Evolutionary conservation across 176 grass and related monocot genomes (phyloP), one percentile per base, ranked within the genome.

Genomic region (Tillandsia fasciculata): DNA sequence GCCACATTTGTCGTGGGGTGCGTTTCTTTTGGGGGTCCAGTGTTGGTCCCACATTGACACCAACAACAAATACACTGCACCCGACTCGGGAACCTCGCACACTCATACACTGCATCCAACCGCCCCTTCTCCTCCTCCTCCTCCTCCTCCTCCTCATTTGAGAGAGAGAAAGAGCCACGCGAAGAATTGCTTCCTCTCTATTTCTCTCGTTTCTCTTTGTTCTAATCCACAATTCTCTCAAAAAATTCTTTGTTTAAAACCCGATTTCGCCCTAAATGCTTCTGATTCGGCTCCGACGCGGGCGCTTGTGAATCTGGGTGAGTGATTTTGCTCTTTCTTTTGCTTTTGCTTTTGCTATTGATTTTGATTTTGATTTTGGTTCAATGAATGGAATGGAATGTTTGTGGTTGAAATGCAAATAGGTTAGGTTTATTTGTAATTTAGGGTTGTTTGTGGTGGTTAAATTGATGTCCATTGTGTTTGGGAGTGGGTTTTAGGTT

Each of bases 151-250:
- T 24, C 24, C 53, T 11, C 17, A 42, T 64, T 69, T 51, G 50
- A 42, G 74, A 53, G 61, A 73, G 89, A 88, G 88, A 86, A 83
- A 92, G 82, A 72, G 88, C 79, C 71, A 70, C 65, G 23, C 28
- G 65, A 57, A 20, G 68, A 28, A 50, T 63, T 70, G 22, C 3
- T 74, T 72, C 66, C 59, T 27, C 73, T 50, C 68, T 50, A 73
- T 26, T 58, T 9, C 72, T 67, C 42, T 72, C 20, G 12, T 78
- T 65, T 51, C 53, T 12, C 11, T 48, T 58, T 24, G 26, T 58
- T 70, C 67, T 59, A 15, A 10, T 8, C 65, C 42, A 3, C 17
- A 74, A 48, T 54, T 5, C 71, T 70, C 29, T 51, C 10, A 2
- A 42, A 42, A 42, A 7, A 42, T 42, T 1, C 47, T 69, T 76